Base-by-base conservation (phyloP, 768 basidiomycete genomes). In the Coprinopsis marcescibilis region DNA sequence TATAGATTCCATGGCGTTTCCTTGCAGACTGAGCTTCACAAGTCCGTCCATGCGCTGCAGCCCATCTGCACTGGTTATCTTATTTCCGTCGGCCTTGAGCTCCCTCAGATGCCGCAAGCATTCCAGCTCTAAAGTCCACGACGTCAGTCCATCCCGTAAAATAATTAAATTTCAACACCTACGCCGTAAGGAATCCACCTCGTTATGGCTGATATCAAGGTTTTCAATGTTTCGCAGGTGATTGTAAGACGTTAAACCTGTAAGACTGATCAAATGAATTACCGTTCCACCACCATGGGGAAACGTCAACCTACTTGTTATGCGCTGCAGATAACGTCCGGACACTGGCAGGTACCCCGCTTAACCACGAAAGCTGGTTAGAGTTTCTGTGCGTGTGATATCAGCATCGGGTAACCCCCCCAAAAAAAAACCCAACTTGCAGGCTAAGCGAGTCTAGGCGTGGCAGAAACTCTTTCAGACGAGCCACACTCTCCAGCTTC, bases 161-260 rank as follows among this genome's bases (percentile, higher is more conserved):
- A 52, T 43, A 45, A 41, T 36, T 44, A 33, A 33, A 43, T 47
- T 54, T 23, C 20, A 48, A 20, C 26, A 82, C 89, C 67, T 64
- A 95, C 90, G 90, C 40, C 73, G 77, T 47, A 98, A 70, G 6
- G 89, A 89, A 51, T 95, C 91, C 43, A 98, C 75, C 53, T 89
- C 78, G 64, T 98, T 98, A 58, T 80, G 64, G 62, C 90, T 92
- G 51, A 99, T 81, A 67, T 99, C 92, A 58, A 99, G 75, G 57
- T 77, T 80, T 66, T 93, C 90, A 33, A 99, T 74, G 60, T 89
- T 88, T 27, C 74, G 69, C 57, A 99, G 72, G 64, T 97, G 92
- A 60, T 76, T 75, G 65, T 90, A 95, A 20, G 93, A 91, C 26
- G 92, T 92, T 54, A 94, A 68, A 52, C 81, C 78, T 56, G 89